Base-by-base conservation (phyloP, 306 rosid species). In the Castanea crenata region DNA sequence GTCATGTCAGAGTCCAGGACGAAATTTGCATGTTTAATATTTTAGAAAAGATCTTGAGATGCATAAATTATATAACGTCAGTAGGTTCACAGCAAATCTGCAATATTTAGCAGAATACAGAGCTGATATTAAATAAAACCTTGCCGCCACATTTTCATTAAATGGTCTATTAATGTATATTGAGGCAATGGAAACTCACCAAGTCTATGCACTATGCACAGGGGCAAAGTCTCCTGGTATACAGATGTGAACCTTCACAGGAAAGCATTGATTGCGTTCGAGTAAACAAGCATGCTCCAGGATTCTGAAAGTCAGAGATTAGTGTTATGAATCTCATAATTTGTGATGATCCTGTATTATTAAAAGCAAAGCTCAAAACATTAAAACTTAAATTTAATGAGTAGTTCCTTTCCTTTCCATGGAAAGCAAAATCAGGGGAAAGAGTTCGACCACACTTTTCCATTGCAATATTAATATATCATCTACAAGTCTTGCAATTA, bases 211-310 rank as follows among this genome's bases (percentile, higher is more conserved):
- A 23, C 88, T 91, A 91, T 4, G 99, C 99, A 86, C 99, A 94
- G 72, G 99, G 99, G 82, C 99, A 94, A 41, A 94, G 88, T 86
- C 99, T 87, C 88, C 86, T 90, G 72, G 97, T 92, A 85, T 87
- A 86, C 71, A 77, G 95, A 83, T 91, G 92, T 23, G 85, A 92
- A 85, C 99, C 99, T 79, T 90, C 94, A 77, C 99, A 94, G 73
- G 99, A 89, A 85, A 92, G 90, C 79, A 88, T 73, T 52, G 97
- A 81, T 51, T 81, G 89, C 10, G 90, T 81, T 64, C 86, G 78
- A 49, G 87, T 86, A 86, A 82, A 92, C 84, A 94, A 90, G 85
- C 99, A 94, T 71, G 97, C 88, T 86, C 95, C 97, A 55, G 99
- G 97, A 81, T 84, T 94, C 99, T 94, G 92, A 82, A 77, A 75